Percentiles rank a stretch among this genome's conserved stretches.
phyloP scores from a whole-genome alignment of 192 early-diverging fungal species.

The Rhizophagus sp. region DNA sequence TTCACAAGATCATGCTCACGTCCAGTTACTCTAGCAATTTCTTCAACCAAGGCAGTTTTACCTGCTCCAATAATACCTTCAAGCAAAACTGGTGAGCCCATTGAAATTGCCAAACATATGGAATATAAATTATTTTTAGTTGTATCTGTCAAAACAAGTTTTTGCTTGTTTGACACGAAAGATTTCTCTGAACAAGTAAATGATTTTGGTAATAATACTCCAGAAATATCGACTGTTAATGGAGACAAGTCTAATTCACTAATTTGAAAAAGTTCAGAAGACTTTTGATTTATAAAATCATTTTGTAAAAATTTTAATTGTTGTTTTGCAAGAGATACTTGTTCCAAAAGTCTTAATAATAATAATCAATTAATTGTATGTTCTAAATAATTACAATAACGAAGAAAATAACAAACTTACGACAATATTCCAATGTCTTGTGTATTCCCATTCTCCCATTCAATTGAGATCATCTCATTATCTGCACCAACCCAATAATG shows the following conservation, averaged over 20 bases:
- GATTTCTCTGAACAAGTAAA: constrained; percentile 28
- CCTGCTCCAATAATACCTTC: constrained; percentile 84
- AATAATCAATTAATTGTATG: constrained; percentile 6
- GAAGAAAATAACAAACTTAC: constrained; percentile 27
- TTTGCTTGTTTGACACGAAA: constrained; percentile 30
- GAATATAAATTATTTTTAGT: constrained; percentile 75
- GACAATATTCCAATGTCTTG: constrained; percentile 39
- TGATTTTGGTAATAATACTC: constrained; percentile 60
- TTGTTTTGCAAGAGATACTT: constrained; percentile 47
- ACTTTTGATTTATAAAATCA: constrained; percentile 30
- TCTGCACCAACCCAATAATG: constrained; percentile 31
- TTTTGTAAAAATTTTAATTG: constrained; percentile 48
- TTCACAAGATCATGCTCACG: constrained; percentile 75
- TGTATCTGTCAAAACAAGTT: constrained; percentile 76
- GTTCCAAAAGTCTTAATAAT: constrained; percentile 45
- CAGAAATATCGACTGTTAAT: constrained; percentile 63
- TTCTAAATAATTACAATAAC: neutral
- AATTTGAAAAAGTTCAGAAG: constrained; percentile 11
- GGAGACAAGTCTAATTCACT: constrained; percentile 48
- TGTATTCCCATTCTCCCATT: constrained; percentile 37
- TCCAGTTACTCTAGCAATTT: constrained; percentile 77
- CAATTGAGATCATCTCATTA: constrained; percentile 30
- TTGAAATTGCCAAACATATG: constrained; percentile 84
- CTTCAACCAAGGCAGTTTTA: constrained; percentile 90
- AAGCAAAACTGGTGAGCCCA: constrained; percentile 83